Evolutionary conservation across 306 rosid species (phyloP).

Genomic region (Cucurbita argyrosperma): DNA sequence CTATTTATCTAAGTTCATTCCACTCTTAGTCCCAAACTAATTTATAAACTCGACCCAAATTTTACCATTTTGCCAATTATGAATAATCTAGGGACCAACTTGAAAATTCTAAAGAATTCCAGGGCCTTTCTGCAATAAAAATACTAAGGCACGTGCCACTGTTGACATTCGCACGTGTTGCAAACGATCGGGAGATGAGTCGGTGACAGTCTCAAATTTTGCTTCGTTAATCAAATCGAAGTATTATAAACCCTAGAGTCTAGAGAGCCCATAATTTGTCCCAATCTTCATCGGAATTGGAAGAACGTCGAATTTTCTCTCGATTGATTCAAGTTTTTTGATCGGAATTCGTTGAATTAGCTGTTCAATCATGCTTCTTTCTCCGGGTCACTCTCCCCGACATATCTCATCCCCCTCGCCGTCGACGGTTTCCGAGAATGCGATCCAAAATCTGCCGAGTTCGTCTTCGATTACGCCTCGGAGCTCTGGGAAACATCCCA

Average conservation of each 20-base stretch:
- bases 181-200: background rate
- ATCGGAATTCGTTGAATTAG: background rate
- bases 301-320: background rate
- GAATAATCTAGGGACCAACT: background rate
- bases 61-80: background rate
- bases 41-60: too few relatives aligned
- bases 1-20: too few relatives aligned
- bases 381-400: slow-evolving; percentile 92
- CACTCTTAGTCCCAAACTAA: too few relatives aligned
- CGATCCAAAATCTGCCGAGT: slow-evolving; percentile 16
- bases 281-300: background rate
- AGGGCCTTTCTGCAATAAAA: background rate
- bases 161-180: background rate
- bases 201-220: background rate
- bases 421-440: slow-evolving; percentile 16
- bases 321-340: background rate
- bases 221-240: background rate
- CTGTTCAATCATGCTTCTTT: slow-evolving; percentile 47
- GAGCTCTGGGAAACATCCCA: slow-evolving; percentile 13
- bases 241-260: background rate
- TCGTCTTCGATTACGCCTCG: slow-evolving; percentile 18
- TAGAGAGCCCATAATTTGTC: background rate
- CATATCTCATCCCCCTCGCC: slow-evolving; percentile 73
- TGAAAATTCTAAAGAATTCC: background rate
- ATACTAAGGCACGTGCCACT: background rate